phyloP scores from a whole-genome alignment of 2,329 filamentous ascomycete genomes.

The Zarea fungicola region DNA sequence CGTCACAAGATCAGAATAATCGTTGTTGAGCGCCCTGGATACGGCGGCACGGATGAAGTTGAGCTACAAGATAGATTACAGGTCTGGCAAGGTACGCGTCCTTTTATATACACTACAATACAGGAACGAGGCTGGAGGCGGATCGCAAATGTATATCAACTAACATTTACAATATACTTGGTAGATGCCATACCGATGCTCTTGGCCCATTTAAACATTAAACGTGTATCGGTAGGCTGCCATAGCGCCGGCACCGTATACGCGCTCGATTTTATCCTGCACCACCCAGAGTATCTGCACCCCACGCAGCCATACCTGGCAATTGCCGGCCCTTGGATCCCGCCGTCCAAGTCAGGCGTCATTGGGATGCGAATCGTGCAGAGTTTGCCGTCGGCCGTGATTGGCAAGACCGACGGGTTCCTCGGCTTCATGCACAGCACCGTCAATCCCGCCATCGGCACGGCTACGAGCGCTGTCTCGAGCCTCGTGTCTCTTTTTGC shows the following conservation, averaged over 20 bases:
- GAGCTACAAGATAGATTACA: constrained; percentile 18
- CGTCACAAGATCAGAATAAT: constrained; percentile 28
- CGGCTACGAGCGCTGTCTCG: constrained; percentile 9
- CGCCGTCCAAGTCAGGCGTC: constrained; percentile 21
- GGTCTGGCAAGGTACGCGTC: constrained; percentile 23
- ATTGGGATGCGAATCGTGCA: constrained; percentile 18
- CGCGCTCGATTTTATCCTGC: constrained; percentile 26
- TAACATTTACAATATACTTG: not conserved
- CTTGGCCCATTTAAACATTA: constrained; percentile 27
- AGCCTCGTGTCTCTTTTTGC: too few species aligned
- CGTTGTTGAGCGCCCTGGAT: constrained; percentile 29
- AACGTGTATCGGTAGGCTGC: constrained; percentile 23
- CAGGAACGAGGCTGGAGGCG: too few species aligned
- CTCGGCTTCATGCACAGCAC: constrained; percentile 18
- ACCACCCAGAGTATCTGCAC: constrained; percentile 23
- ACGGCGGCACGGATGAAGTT: constrained; percentile 29
- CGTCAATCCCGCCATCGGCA: constrained; percentile 17
- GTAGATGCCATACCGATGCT: constrained; percentile 26
- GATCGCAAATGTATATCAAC: not conserved
- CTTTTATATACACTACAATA: too few species aligned
- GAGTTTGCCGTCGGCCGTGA: constrained; percentile 18
- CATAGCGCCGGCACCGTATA: constrained; percentile 29
- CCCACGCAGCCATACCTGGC: constrained; percentile 23
- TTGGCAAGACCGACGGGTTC: constrained; percentile 19
- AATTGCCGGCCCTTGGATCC: constrained; percentile 27